phyloP scores from a whole-genome alignment of 371 early-diverging fungal species.

The Mortierella polycephala region DNA sequence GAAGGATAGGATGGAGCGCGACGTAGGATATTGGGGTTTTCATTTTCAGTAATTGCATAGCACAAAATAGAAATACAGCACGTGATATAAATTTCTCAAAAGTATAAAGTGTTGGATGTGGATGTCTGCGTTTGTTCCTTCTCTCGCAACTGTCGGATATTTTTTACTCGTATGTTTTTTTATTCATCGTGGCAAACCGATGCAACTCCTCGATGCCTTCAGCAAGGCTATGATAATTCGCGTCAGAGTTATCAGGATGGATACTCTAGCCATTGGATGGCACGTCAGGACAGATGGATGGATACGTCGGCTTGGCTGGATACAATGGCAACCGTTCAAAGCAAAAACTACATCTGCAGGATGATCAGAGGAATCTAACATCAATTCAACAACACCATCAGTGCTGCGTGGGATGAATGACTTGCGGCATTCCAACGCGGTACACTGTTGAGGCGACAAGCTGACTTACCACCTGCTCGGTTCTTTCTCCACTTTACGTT shows the following conservation, averaged over 20 bases:
- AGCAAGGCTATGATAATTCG: not conserved
- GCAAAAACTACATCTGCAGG: no score
- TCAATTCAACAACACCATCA: not conserved
- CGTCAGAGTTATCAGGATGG: not conserved
- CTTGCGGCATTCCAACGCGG: not conserved
- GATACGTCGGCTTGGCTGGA: not conserved
- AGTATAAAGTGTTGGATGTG: no score
- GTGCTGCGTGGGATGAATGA: not conserved
- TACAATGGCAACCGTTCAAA: no score
- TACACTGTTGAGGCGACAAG: not conserved
- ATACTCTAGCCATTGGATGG: not conserved
- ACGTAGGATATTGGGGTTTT: no score
- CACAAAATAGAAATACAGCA: no score
- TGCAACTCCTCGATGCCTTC: not conserved
- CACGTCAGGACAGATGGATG: not conserved
- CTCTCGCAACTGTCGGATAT: conserved; percentile 1
- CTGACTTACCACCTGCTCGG: not conserved
- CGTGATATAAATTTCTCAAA: no score
- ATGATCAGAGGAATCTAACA: no score
- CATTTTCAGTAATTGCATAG: no score
- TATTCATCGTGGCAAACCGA: not conserved
- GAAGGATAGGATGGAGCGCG: no score
- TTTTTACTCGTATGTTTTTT: not conserved
- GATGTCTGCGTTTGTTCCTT: not conserved
- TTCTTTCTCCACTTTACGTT: not conserved